Base-by-base conservation (phyloP, 225 moss, liverwort and hornwort species). In the Climacium dendroides region DNA sequence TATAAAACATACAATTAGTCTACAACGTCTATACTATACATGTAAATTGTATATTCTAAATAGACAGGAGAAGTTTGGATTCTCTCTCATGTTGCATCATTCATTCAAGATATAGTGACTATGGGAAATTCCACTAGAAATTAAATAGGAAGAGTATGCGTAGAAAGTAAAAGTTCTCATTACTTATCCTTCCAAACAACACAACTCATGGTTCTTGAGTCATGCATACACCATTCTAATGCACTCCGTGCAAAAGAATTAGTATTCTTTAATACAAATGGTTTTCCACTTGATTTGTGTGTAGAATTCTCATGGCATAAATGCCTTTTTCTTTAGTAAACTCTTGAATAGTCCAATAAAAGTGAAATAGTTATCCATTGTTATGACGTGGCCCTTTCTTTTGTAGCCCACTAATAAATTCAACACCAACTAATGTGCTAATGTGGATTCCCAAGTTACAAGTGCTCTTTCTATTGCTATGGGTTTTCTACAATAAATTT, bases 91-190 rank as follows among this genome's bases (percentile, higher is more conserved):
- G 0, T 37, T 66, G 11, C 22, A n/a, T 11, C 20, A 66, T 22
- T 12, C 6, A 1, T n/a, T 66, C 2, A 3, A 12, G 1, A 2
- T 37, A 37, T 1, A 1, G 0, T n/a, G 13, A 37, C 22, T 22
- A n/a, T 0, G 1, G 0, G 11, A n/a, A n/a, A 22, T n/a, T 11
- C 20, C 6, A 66, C 0, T 66, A 0, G 22, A 66, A 66, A n/a
- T 22, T n/a, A 3, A 2, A n/a, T n/a, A n/a, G 0, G 3, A n/a
- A 1, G n/a, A 37, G 1, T 1, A 67, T 67, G 22, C 4, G 0
- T 22, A 22, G 22, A 67, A 67, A 22, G 13, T n/a, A 67, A 67
- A 67, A 37, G 4, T 7, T 37, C 1, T 0, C 0, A 1, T 4
- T 1, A 0, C 7, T 7, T 67, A 37, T 67, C n/a, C 22, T 37